Base-by-base conservation (phyloP, 2,329 filamentous ascomycete genomes). In the Aureobasidium sp. region DNA sequence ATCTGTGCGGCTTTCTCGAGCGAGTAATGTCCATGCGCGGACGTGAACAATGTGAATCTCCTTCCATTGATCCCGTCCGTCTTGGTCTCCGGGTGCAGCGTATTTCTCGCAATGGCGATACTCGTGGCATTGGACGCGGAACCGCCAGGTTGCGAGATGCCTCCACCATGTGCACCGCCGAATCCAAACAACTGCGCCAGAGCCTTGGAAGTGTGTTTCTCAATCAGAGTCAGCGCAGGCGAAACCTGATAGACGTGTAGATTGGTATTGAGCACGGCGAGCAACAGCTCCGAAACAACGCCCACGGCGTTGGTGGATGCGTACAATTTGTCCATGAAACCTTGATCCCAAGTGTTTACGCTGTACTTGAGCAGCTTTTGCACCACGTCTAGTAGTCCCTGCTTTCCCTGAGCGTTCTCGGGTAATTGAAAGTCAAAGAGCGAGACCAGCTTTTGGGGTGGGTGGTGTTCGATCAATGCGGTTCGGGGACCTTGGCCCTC, bases 311-410 rank as follows among this genome's bases (percentile, higher is more conserved):
- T 93, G 34, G 88, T 94, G 59, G 85, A 85, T n/a, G 86, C 82
- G 69, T 96, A 97, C 16, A 97, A 76, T 72, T 98, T 97, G 71
- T 96, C 90, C 64, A 97, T 72, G 70, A 97, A 98, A 10, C 91
- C 91, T 70, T 95, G 90, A 64, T 95, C 87, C 88, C 90, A 97
- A n/a, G 91, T 96, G 71, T 98, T 98, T 64, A 97, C 91, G 64
- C 86, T 93, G 69, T 94, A 90, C 58, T 80, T 77, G 37, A 97
- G 75, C 17, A 96, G 76, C 56, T 83, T 79, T 59, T 82, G 74
- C 40, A 95, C 78, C 3, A 81, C 54, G 2, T 64, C 53, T 14
- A 76, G 35, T 11, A 77, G 57, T 7, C 71, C 73, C 10, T 70
- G 66, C 56, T 70, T 74, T 21, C 74, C 72, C 2, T 63, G 60